Base-by-base conservation (phyloP, 176 grass and related monocot genomes). In the Avena insularis region DNA sequence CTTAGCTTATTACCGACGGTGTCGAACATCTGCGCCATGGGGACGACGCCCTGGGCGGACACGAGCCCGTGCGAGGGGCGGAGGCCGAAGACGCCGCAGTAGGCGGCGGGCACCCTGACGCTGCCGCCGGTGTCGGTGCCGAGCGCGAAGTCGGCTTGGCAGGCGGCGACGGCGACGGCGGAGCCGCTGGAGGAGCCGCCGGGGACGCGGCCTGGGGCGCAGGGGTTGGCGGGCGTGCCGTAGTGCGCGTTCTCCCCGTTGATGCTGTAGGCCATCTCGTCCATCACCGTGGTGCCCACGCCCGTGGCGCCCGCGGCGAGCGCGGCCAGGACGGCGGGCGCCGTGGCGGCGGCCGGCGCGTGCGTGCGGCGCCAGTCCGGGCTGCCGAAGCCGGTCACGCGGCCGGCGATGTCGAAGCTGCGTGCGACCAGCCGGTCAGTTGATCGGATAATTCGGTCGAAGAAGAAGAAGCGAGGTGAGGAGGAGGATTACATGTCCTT, bases 201-300 rank as follows among this genome's bases (percentile, higher is more conserved):
- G 2, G 95, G 93, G 6, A 98, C 89, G 67, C 95, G 75, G 85
- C 83, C 91, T 2, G 91, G 90, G 14, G 81, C 93, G 55, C 93
- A 93, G 8, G 95, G 95, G 85, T 98, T 98, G 47, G n/a, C 85
- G 13, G 93, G 95, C 19, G 93, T 98, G 58, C 95, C 95, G 76
- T 95, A 97, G 72, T 97, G 95, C 71, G 85, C 84, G 72, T 98
- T 98, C 85, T 98, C 95, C 13, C 95, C 93, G 81, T 98, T 92
- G 71, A 98, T 98, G 84, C 91, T 98, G 86, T 93, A 98, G 47
- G 95, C 93, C 93, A 98, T 93, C 90, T 98, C 95, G 73, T 98
- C 95, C 95, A 98, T 95, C 40, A 98, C 65, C 57, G 95, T 95
- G 82, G 87, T 95, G 56, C 93, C 95, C 66, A 95, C 75, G 89